A percentile compares a stretch with the other conserved stretches of the same genome.
phyloP scores from a whole-genome alignment of 2,329 filamentous ascomycete species.

The Emericellopsis atlantica region DNA sequence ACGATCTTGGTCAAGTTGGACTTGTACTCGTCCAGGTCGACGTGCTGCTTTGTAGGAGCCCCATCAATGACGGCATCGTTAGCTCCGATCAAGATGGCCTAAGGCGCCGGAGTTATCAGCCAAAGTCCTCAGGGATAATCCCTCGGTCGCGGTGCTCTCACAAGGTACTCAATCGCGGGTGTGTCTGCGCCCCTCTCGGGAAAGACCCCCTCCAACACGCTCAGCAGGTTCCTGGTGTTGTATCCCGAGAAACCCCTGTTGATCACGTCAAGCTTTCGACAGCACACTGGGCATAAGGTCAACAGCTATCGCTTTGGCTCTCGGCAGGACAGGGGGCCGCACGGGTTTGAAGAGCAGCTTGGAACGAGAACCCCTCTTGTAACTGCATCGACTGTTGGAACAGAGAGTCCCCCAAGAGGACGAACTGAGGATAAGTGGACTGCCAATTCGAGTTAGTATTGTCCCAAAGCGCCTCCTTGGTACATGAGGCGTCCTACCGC shows the following conservation, averaged over 20 bases:
- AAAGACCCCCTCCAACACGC: slow-evolving; percentile 57
- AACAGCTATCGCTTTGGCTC: slow-evolving; percentile 1
- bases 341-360: slow-evolving; percentile 59
- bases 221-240: slow-evolving; percentile 63
- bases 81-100: slow-evolving; percentile 76
- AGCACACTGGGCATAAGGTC: slow-evolving; percentile 42
- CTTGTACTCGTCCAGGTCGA: slow-evolving; percentile 65
- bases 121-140: too few species aligned
- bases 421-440: slow-evolving; percentile 55
- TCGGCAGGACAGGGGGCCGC: slow-evolving; percentile 10
- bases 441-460: slow-evolving; percentile 8
- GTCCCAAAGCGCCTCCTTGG: too few species aligned
- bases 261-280: slow-evolving; percentile 69
- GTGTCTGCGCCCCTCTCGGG: slow-evolving; percentile 45
- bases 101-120: slow-evolving; percentile 5
- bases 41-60: slow-evolving; percentile 55
- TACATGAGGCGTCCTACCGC: too few species aligned
- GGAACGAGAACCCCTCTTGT: slow-evolving; percentile 60
- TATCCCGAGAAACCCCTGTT: slow-evolving; percentile 85
- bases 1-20: slow-evolving; percentile 61
- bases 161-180: slow-evolving; percentile 54
- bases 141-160: slow-evolving; percentile 19
- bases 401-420: slow-evolving; percentile 86
- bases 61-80: slow-evolving; percentile 71
- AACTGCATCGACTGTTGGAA: slow-evolving; percentile 55